Base-by-base conservation (phyloP, 192 early-diverging fungal genomes). In the Chytriomyces sp. region DNA sequence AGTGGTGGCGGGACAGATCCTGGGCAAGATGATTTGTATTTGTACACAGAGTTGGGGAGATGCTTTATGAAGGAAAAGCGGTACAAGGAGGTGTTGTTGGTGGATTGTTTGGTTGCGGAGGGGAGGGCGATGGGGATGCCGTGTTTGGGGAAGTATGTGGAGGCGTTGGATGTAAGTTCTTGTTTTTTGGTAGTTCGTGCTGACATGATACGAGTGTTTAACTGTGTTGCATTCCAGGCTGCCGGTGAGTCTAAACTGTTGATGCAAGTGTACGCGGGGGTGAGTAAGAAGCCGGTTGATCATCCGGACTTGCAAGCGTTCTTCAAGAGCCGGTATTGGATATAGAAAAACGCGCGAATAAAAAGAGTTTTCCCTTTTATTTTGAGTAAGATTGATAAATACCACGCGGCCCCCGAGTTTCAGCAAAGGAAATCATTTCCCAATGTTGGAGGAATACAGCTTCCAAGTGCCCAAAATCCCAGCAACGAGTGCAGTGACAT, bases 241-340 rank as follows among this genome's bases (percentile, higher is more conserved):
- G 85, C 80, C 11, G 72, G 78, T 9, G 79, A 87, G 53, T 75
- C 57, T n/a, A 81, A 86, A 50, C 28, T 79, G 23, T 61, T 89
- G 46, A 89, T 86, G 84, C 68, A 65, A 24, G 45, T 89, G 0
- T 89, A 84, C 67, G 85, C 87, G 6, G 83, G 79, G 1, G 83
- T 86, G 0, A 89, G 81, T 47, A 64, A 83, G 26, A 89, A 89
- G 43, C 64, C 72, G 11, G 63, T 66, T 45, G 67, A 77, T 24
- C 72, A 86, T 71, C 82, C 85, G 18, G 87, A 89, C 26, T 61
- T 87, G 81, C 62, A 80, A 20, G 73, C 80, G 3, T 87, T 89
- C 80, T 89, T 89, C 77, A 89, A 89, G 61, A 66, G 69, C 16
- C 79, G 66, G 50, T 89, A 78, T 57, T 89, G 87, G 87, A 26